These are phyloP conservation scores for Acacia crassicarpa DNA, from an alignment of 306 rosid genomes.

Conservation along the genomic window DNA sequence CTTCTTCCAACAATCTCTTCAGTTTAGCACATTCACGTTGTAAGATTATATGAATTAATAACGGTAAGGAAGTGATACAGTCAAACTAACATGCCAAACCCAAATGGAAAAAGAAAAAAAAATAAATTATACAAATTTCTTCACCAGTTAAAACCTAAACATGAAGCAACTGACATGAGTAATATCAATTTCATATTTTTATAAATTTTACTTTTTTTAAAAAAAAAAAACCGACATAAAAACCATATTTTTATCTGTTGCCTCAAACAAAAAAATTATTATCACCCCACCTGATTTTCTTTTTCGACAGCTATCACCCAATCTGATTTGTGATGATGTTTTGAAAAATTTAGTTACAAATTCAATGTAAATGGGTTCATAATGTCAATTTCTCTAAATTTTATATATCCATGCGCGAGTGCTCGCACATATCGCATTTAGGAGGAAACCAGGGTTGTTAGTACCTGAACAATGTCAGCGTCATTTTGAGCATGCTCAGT, in stretches of 20 bases:
- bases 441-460: background rate
- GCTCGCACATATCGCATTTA: too few relatives aligned
- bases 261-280: background rate
- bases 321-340: too few relatives aligned
- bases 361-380: background rate
- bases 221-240: background rate
- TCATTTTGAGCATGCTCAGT: background rate
- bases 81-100: background rate
- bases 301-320: too few relatives aligned
- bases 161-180: background rate
- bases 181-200: background rate
- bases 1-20: background rate
- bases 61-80: background rate
- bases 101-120: background rate
- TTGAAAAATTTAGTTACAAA: too few relatives aligned
- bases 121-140: background rate
- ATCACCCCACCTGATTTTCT: too few relatives aligned
- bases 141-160: background rate
- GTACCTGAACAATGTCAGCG: background rate
- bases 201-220: background rate
- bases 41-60: background rate
- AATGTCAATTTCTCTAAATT: background rate
- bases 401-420: background rate
- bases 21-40: background rate
- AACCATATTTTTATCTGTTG: background rate